phyloP scores from a whole-genome alignment of 2,329 filamentous ascomycete species.

The Aspergillus candidus region DNA sequence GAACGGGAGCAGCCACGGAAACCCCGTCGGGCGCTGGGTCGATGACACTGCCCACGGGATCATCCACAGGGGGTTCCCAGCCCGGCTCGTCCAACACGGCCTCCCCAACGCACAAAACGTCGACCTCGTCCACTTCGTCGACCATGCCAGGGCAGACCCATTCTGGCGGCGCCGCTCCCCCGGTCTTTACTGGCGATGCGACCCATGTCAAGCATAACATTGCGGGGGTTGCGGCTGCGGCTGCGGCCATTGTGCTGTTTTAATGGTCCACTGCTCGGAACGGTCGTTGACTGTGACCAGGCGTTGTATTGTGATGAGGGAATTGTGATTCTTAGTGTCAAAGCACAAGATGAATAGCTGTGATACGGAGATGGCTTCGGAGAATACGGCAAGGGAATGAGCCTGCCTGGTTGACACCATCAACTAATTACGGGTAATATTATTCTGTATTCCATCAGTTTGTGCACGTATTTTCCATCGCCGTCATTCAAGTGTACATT shows the following conservation, averaged over 20 bases:
- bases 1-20: too few relatives aligned
- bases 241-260: neutral
- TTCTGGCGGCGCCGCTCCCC: neutral
- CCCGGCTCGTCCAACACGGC: neutral
- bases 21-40: neutral
- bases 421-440: too few relatives aligned
- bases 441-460: too few relatives aligned
- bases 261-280: neutral
- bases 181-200: neutral
- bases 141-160: neutral
- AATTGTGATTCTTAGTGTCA: too few relatives aligned
- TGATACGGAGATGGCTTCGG: too few relatives aligned
- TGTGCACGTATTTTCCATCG: too few relatives aligned
- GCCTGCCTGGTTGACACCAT: too few relatives aligned
- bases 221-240: neutral
- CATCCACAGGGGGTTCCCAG: neutral
- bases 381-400: too few relatives aligned
- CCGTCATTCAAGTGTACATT: too few relatives aligned
- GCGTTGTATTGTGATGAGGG: too few relatives aligned
- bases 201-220: neutral
- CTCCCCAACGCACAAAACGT: neutral
- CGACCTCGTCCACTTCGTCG: neutral
- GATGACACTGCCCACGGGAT: conserved; percentile 5
- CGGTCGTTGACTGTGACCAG: too few relatives aligned
- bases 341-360: too few relatives aligned